Base-by-base conservation (phyloP, 2,329 filamentous ascomycete species). In the Pezicula neosporulosa region DNA sequence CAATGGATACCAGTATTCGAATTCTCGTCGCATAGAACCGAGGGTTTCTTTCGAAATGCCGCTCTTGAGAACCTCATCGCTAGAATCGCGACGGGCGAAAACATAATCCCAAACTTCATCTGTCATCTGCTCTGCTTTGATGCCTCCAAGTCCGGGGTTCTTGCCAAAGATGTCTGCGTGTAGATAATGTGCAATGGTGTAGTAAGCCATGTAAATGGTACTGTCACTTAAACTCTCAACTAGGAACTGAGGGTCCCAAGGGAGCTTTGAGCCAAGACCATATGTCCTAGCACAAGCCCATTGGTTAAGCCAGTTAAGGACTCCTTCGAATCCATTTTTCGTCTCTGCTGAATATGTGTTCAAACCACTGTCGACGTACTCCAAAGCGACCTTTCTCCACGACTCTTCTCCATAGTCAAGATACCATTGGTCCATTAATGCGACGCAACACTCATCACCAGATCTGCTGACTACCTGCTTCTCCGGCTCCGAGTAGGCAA, bases 31-130 rank as follows among this genome's bases (percentile, higher is more conserved):
- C 87, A 99, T 87, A 38, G 82, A 80, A 65, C 89, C 82, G 42
- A 99, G 78, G 3, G 82, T 82, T 54, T 86, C 82, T 70, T 86
- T 83, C 54, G 84, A 77, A 54, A 97, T 95, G 37, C 85, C 85
- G 53, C 83, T 87, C 51, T 81, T 75, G 46, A 86, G 69, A 36
- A 90, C 73, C 15, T 86, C 82, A 27, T 92, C 81, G 55, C 77
- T 79, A 50, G 86, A 70, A 45, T 90, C 85, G 16, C 84, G 82
- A 51, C 90, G 84, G 66, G 83, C 86, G 74, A 97, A 97, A 60
- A 97, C 75, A 67, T 96, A 97, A 71, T 99, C 93, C 91, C 92
- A 99, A 44, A 96, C 89, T 62, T 95, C 90, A 59, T 97, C 92
- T 8, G 81, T 90, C 87, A 97, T 92, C 71, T 97, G 90, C 52